Base-by-base conservation (phyloP, 2,329 filamentous ascomycete species). In the Scedosporium apiospermum region DNA sequence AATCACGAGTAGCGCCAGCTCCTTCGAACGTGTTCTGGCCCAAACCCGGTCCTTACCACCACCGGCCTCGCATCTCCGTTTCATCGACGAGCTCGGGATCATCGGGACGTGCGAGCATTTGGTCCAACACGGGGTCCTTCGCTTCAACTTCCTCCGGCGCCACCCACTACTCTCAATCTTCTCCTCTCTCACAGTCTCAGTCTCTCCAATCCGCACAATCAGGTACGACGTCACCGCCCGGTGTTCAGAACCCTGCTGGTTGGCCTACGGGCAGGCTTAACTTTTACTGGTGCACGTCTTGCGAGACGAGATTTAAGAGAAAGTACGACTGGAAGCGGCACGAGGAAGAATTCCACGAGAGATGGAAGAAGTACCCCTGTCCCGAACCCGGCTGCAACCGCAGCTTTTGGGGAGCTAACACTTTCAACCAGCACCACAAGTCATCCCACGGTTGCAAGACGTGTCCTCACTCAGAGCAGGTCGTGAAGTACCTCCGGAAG, bases 251-350 rank as follows among this genome's bases (percentile, higher is more conserved):
- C 27, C 44, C 21, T 14, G 60, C 65, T 14, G 57, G 63, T 21
- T 65, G 65, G 65, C 61, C 65, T n/a, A 64, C 64, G 46, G 63
- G 51, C 30, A 58, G 65, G 67, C 74, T 75, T 57, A 80, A 82
- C 65, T 78, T 81, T 30, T 83, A 82, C 71, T 83, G 80, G 80
- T 83, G 80, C 68, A 83, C 80, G 4, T 81, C 79, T 18, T 83
- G 79, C 71, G 84, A 88, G 70, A 86, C 86, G 58, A 85, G 83
- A 57, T 86, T 88, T 69, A 85, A 86, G 75, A 80, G 84, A 66
- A 88, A 88, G 70, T 86, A 86, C 65, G 85, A 88, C 71, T 89
- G 83, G 86, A 87, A 87, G 72, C 80, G 84, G 38, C 86, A 89
- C 71, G 85, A 88, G 70, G 85, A 88, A 67, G 85, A 87, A 71